phyloP scores from a whole-genome alignment of 2,329 filamentous ascomycete genomes.

The Claviceps sp. region DNA sequence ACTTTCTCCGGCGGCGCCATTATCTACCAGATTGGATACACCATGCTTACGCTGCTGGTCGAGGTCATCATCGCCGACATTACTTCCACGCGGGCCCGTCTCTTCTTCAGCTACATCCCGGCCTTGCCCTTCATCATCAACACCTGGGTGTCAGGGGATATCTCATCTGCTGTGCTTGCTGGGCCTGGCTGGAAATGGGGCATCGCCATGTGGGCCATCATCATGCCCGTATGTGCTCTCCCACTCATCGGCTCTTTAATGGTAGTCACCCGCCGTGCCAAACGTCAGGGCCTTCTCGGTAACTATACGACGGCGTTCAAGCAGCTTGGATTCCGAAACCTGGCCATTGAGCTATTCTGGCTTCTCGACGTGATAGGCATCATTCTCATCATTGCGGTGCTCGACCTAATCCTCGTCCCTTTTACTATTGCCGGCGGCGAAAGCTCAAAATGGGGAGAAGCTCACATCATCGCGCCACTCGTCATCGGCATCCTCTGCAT shows the following conservation, averaged over 20 bases:
- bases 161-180: constrained; percentile 35
- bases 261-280: constrained; percentile 43
- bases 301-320: constrained; percentile 11
- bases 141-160: constrained; percentile 46
- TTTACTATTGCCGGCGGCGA: constrained; percentile 40
- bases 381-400: constrained; percentile 39
- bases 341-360: constrained; percentile 37
- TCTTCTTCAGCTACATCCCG: constrained; percentile 47
- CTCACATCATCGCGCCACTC: constrained; percentile 39
- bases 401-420: constrained; percentile 49
- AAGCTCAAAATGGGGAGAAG: constrained; percentile 32
- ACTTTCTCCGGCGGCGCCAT: constrained; percentile 45
- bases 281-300: constrained; percentile 30
- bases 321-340: constrained; percentile 24
- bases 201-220: constrained; percentile 53
- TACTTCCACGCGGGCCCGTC: constrained; percentile 49
- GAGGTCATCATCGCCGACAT: constrained; percentile 57
- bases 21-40: constrained; percentile 48
- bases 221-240: constrained; percentile 45
- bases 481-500: constrained; percentile 46
- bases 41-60: constrained; percentile 48
- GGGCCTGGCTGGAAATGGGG: constrained; percentile 45
- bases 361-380: constrained; percentile 43
- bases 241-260: constrained; percentile 46
- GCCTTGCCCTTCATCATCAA: constrained; percentile 51